Percentiles rank a stretch among this genome's conserved stretches.
These are phyloP conservation scores for Coelastrella sp. DNA, from an alignment of 139 green algal genomes.

Conservation along the genomic window DNA sequence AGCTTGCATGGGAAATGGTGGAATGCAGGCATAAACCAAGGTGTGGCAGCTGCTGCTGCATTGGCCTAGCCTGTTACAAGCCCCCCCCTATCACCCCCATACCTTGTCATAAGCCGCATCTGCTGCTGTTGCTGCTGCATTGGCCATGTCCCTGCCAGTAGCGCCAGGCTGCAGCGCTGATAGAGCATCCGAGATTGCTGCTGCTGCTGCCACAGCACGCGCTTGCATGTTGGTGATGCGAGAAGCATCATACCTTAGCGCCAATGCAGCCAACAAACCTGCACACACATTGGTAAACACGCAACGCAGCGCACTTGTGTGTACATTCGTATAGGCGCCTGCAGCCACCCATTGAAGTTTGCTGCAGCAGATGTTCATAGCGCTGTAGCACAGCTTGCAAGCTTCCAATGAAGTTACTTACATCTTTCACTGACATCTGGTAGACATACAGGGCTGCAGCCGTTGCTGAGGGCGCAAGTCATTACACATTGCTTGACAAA, in stretches of 20 bases:
- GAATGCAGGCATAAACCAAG: too few relatives aligned
- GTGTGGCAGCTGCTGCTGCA: conserved; percentile 66
- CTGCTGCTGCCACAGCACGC: conserved; percentile 67
- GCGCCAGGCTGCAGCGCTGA: conserved; percentile 51
- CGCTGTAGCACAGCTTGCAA: too few relatives aligned
- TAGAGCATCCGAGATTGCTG: conserved; percentile 71
- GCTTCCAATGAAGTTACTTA: too few relatives aligned
- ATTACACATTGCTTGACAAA: too few relatives aligned
- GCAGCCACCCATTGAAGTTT: too few relatives aligned
- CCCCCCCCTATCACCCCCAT: not conserved
- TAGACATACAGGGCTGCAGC: too few relatives aligned
- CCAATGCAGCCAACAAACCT: conserved; percentile 82
- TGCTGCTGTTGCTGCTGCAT: conserved; percentile 71
- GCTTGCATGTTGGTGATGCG: conserved; percentile 67
- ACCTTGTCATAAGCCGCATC: conserved; percentile 74
- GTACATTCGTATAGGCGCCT: too few relatives aligned
- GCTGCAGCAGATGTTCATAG: too few relatives aligned
- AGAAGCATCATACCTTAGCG: conserved; percentile 84
- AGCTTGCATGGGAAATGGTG: too few relatives aligned
- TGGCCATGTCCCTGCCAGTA: conserved; percentile 59
- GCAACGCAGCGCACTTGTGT: too few relatives aligned
- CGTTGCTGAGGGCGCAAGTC: too few relatives aligned
- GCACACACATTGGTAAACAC: not conserved
- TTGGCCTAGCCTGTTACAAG: conserved; percentile 66
- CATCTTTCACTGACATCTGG: too few relatives aligned